Evolutionary conservation across 2,329 filamentous ascomycete genomes (phyloP), one percentile per base, ranked within the genome.

Genomic region (Erysiphe pulchra): DNA sequence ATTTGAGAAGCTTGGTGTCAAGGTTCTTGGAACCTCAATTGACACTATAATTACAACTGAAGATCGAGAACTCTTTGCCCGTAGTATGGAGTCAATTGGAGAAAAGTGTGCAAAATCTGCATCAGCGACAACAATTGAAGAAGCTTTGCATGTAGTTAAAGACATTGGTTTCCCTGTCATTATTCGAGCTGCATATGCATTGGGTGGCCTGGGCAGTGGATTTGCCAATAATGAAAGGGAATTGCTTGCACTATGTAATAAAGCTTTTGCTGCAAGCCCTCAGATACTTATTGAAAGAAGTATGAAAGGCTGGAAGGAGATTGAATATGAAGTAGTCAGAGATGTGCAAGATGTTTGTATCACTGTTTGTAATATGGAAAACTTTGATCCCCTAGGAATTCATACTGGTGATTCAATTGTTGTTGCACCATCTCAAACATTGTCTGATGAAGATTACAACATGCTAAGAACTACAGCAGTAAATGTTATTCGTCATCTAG

Each of bases 221-320:
- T 98, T 98, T 56, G 90, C 90, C 47, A 78, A 94, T 55, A 77
- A 95, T 60, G 77, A 92, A 54, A 62, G 72, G 1, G 76, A 98
- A 61, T 68, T 95, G 39, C 65, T 80, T 32, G 82, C 87, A 1
- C 78, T 95, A 41, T 95, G 90, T 69, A 78, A 82, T 61, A 93
- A 92, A 64, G 87, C 90, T 7, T 85, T 98, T 53, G 86, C 90
- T 28, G 86, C 82, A 53, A 93, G 84, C 59, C 90, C 90, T 9
- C 90, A 98, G 60, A 83, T 98, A 8, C 72, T 98, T 46, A 92
- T 98, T 55, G 90, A 98, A 67, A 77, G 82, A 61, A 92, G 84
- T 66, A 95, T 98, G 87, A 95, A 95, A 67, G 90, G 90, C 48
- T 98, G 90, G 90, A 98, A 98, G 63, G 90, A 98, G 63, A 92